A percentile compares a stretch with the other conserved stretches of the same genome.
Evolutionary conservation across 2,329 filamentous ascomycete species (phyloP).

Genomic region (Monosporascus sp.): DNA sequence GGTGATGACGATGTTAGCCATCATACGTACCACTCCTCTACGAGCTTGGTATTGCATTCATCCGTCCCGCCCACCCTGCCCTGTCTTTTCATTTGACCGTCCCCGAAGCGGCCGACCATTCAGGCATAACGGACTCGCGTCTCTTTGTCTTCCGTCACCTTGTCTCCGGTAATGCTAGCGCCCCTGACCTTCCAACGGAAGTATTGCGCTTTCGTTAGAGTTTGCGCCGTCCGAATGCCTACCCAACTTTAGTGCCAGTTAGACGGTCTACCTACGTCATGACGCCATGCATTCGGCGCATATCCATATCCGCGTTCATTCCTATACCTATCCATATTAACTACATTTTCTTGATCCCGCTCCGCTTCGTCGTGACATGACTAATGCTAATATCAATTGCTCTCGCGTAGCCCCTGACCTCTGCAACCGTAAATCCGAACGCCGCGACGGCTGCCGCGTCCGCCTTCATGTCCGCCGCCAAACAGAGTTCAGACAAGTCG

Average conservation of each 20-base stretch:
- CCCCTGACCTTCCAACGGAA: slow-evolving; percentile 2
- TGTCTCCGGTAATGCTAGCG: slow-evolving; percentile 3
- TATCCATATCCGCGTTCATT: too few relatives aligned
- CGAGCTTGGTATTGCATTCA: slow-evolving; percentile 7
- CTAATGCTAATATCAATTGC: slow-evolving; percentile 8
- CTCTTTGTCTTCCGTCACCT: slow-evolving; percentile 7
- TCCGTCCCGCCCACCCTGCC: slow-evolving; percentile 6
- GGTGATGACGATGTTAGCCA: too few relatives aligned
- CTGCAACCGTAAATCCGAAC: slow-evolving; percentile 61
- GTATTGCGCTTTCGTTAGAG: too few relatives aligned
- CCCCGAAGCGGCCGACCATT: too few relatives aligned
- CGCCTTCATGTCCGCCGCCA: slow-evolving; percentile 66
- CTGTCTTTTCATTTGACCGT: slow-evolving; percentile 11
- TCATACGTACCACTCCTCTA: too few relatives aligned
- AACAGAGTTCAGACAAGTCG: slow-evolving; percentile 50
- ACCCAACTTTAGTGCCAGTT: too few relatives aligned
- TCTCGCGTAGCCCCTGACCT: slow-evolving; percentile 51
- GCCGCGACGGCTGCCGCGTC: slow-evolving; percentile 76
- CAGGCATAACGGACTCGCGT: slow-evolving; percentile 5
- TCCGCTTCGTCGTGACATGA: slow-evolving; percentile 1
- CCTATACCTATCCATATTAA: not conserved
- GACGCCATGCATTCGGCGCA: too few relatives aligned
- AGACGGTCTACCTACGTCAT: too few relatives aligned
- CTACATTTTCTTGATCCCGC: not conserved
- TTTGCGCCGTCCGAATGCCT: too few relatives aligned